A percentile compares a stretch with the other conserved stretches of the same genome.
phyloP scores from a whole-genome alignment of 257 asterid species.

The Catharanthus roseus region DNA sequence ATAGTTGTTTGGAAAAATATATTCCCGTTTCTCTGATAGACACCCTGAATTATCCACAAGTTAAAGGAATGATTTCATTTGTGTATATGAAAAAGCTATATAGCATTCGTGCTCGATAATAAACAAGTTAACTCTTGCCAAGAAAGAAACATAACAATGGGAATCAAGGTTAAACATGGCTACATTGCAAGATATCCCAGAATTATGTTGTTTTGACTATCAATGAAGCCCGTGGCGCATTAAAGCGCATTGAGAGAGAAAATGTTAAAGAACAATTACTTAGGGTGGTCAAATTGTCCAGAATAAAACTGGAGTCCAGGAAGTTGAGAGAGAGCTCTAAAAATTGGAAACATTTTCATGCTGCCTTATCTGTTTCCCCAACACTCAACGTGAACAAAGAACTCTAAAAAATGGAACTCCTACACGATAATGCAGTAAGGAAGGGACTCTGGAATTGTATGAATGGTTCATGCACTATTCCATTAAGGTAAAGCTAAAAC shows the following conservation, averaged over 20 bases:
- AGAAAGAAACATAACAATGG: background rate
- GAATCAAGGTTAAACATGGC: background rate
- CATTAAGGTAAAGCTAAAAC: background rate
- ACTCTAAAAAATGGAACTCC: background rate
- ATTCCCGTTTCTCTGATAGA: constrained; percentile 73
- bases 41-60: constrained; percentile 35
- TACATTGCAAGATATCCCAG: background rate
- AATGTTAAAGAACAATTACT: background rate
- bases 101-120: too few relatives aligned
- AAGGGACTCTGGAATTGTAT: background rate
- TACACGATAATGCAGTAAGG: background rate
- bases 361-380: background rate
- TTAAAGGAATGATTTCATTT: background rate
- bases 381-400: background rate
- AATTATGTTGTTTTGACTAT: background rate
- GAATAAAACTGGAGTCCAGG: background rate
- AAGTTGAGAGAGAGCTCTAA: background rate
- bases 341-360: background rate
- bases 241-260: background rate
- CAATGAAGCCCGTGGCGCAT: background rate
- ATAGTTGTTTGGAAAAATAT: constrained; percentile 58
- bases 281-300: background rate
- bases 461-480: background rate
- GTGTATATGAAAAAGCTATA: too few relatives aligned
- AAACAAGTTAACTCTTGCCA: background rate